Base-by-base conservation (phyloP, 495 filamentous ascomycete species). In the Hyaloscypha finlandica region DNA sequence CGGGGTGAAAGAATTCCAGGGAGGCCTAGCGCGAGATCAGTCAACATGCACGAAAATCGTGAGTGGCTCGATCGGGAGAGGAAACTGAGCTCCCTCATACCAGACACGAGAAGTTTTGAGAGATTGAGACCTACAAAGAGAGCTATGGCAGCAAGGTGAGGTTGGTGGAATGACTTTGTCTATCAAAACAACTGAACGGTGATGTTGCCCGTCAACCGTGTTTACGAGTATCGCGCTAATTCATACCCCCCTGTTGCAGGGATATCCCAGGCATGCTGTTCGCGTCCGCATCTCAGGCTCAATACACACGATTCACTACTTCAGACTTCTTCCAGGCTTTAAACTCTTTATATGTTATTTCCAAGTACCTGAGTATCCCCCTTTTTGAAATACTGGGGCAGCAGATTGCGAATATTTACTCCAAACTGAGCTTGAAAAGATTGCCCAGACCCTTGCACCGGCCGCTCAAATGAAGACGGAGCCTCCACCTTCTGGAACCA, bases 401-500 rank as follows among this genome's bases (percentile, higher is more conserved):
- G 51, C 51, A 20, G 19, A 8, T 32, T 22, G 19, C 19, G 8
- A 8, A 11, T n/a, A 56, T 5, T 56, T n/a, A 6, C 53, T 8
- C 6, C 19, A 4, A 6, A 56, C 8, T 12, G 8, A 11, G 16
- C 11, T 56, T 25, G 19, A 30, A 11, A 25, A 12, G 53, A 29
- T n/a, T 56, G 9, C 53, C 30, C 16, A 29, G 20, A 25, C 4
- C 0, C 4, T 12, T 37, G 6, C 51, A n/a, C 16, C 6, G 30
- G 53, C 8, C 20, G 53, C 57, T 32, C 32, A 57, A 4, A 77
- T 78, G 74, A 25, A 37, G 12, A 8, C 72, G 6, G 53, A 74
- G 33, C 71, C 67, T 19, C 75, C 77, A 33, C 71, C 67, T 14
- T 74, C 77, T 31, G 51, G 63, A 57, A 78, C 75, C 16, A 76